Base-by-base conservation (phyloP, 305 asterid species). In the Fraxinus albicans region DNA sequence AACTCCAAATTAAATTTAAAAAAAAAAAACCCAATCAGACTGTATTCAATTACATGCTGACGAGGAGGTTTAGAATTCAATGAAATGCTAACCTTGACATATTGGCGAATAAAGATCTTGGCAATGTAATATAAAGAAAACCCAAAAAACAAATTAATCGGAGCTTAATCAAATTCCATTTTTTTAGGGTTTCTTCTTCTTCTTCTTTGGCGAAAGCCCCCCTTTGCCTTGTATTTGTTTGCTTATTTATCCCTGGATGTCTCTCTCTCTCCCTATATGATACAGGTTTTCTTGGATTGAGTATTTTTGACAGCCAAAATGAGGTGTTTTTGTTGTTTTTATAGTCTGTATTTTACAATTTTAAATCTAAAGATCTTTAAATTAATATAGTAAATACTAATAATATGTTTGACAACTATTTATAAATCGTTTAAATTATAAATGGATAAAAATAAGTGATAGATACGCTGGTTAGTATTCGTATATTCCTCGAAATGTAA, bases 251-350 rank as follows among this genome's bases (percentile, higher is more conserved):
- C 79, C 27, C 74, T 77, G 23, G 73, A 76, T 77, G 25, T 76
- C 8, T 76, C 78, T 83, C 77, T 80, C 67, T 7, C 27, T 1
- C 19, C 81, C 78, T 82, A 77, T 75, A 79, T 65, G 85, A 88
- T 83, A 25, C 58, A 29, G 63, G 19, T 72, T 50, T 21, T 65
- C 69, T 85, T 35, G 85, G 86, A 82, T 85, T 10, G 70, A 44
- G 89, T 81, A 21, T 67, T 79, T 73, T 88, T 86, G 87, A 84
- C 88, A 84, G 83, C 91, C 77, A 85, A 84, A 82, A 77, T 87
- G 85, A 85, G 85, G 79, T 89, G 88, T 79, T 76, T 79, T 80
- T 78, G 44, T 84, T 73, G 31, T 83, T 82, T 85, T 86, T 42
- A 80, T 53, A 2, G 4, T 65, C 53, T 72, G 34, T 60, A 55